Conservation (phyloP, 192 early-diverging fungal genomes). For the Chytriomyces sp. region DNA sequence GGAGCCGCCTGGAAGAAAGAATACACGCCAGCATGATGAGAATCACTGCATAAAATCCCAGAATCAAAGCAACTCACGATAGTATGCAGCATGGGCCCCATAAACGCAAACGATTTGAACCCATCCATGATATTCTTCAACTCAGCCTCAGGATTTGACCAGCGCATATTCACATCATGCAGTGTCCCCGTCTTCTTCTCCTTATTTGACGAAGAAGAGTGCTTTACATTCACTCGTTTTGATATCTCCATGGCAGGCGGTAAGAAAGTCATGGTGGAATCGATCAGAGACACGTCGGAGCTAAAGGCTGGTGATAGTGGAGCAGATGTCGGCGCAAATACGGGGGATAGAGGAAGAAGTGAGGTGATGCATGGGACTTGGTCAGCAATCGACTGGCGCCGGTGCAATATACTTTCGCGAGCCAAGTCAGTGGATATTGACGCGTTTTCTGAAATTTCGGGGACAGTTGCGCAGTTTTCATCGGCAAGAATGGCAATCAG, state of each 20-base stretch:
- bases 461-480: background rate
- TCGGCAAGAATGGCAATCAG: background rate
- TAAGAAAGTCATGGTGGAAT: background rate
- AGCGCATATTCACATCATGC: conserved; percentile 28
- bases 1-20: background rate
- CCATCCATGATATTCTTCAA: conserved; percentile 30
- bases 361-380: no score
- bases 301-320: background rate
- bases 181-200: background rate
- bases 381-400: no score
- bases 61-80: conserved; percentile 16
- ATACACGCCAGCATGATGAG: background rate
- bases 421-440: no score
- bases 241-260: conserved; percentile 22
- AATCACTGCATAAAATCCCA: background rate
- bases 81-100: conserved; percentile 23
- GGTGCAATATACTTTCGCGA: no score
- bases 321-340: background rate
- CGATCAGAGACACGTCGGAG: conserved; percentile 5
- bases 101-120: conserved; percentile 29
- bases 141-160: conserved; percentile 32
- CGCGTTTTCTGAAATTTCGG: background rate
- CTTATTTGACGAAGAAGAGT: no score
- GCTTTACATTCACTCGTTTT: conserved; percentile 26
- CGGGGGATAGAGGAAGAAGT: background rate